Base-by-base conservation (phyloP, 495 filamentous ascomycete species). In the Amphirosellinia nigrospora region DNA sequence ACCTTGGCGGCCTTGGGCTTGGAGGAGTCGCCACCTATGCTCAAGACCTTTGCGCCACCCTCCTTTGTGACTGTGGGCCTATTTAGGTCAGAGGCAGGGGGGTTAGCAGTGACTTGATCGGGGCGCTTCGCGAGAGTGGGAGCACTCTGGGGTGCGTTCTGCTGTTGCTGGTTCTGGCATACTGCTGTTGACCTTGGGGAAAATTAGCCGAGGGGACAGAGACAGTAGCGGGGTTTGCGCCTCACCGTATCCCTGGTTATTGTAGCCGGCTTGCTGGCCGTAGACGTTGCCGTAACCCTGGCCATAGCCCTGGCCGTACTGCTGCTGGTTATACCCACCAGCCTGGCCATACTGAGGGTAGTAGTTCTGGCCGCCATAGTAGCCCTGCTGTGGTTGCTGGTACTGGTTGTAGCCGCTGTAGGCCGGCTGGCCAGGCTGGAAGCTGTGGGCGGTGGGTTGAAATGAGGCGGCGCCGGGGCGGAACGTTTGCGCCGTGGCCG, bases 401-500 rank as follows among this genome's bases (percentile, higher is more conserved):
- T 85, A 86, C 68, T 85, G 79, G 30, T 81, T 79, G 59, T 81
- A 83, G 41, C 79, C 81, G 62, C 84, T 82, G 70, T 83, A 82
- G 73, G 82, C 90, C 21, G 80, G 79, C 80, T 92, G 91, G 62
- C 91, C 92, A 7, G 94, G 95, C 60, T 91, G 88, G 78, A 97
- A 97, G 39, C 89, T 76, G 67, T 88, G 83, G 11, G 92, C 94
- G 19, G 88, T 89, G 26, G 95, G 95, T 50, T 89, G 88, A 84
- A 99, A 99, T 26, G 90, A 86, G 70, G 88, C 86, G 21, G 92
- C 94, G 45, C 91, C 93, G 4, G 94, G 91, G 36, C 86, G 86
- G 86, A 96, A 96, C 19, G 83, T 79, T 73, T 73, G 68, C 48
- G 71, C 79, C 58, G 72, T 68, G 71, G 74, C 75, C 41, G 72